These are phyloP conservation scores for Trifolium pratense DNA, from an alignment of 306 rosid species.

Conservation along the genomic window DNA sequence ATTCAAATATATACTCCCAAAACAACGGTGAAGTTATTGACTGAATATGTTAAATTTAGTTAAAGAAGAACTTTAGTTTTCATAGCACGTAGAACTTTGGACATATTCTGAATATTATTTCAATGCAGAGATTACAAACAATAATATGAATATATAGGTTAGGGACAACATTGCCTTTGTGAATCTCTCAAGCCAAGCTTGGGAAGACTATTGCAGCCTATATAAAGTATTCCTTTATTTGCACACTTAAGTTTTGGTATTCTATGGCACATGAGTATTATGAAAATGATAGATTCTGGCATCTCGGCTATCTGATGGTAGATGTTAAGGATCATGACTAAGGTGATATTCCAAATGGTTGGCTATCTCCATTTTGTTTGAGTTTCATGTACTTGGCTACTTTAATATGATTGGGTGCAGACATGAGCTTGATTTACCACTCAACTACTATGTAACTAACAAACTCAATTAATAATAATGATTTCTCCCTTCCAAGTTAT, in stretches of 20 bases:
- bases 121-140: constrained; percentile 8
- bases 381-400: no score
- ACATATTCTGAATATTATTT: not conserved
- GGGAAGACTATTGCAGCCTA: not conserved
- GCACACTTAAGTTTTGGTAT: not conserved
- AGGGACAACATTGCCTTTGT: not conserved
- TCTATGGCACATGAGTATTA: not conserved
- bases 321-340: no score
- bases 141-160: not conserved
- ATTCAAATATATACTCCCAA: constrained; percentile 27
- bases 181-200: not conserved
- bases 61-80: not conserved
- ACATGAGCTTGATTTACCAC: no score
- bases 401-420: no score
- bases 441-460: no score
- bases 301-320: no score
- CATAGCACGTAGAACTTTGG: constrained; percentile 6
- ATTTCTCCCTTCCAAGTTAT: no score
- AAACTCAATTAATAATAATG: no score
- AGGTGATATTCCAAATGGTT: no score
- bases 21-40: not conserved
- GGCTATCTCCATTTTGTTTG: no score
- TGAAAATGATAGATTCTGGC: no score
- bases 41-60: not conserved
- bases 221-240: not conserved